Evolutionary conservation across 2,329 filamentous ascomycete genomes (phyloP).

Genomic region (Lecanicillium sp.): DNA sequence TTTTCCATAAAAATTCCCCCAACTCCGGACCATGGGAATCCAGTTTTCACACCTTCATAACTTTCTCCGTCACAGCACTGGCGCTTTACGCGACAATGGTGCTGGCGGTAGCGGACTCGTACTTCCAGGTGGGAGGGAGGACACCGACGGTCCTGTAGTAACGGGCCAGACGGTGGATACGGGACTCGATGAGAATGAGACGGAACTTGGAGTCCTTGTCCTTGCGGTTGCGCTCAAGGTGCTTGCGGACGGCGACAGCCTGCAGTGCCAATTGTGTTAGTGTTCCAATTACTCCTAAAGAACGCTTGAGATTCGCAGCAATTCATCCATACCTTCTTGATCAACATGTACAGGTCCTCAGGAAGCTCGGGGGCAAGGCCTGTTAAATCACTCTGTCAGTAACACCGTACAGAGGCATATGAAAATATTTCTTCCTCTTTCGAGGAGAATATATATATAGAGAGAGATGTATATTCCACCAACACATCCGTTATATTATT

Average conservation of each 20-base stretch:
- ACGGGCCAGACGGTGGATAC: constrained; percentile 98
- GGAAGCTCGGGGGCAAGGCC: constrained; percentile 97
- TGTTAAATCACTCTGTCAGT: constrained; percentile 90
- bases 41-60: constrained; percentile 8
- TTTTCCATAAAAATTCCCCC: constrained; percentile 29
- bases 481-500: constrained; percentile 17
- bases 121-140: constrained; percentile 91
- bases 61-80: constrained; percentile 11
- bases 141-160: constrained; percentile 98
- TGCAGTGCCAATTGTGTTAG: constrained; percentile 28
- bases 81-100: constrained; percentile 77
- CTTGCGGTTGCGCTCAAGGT: constrained; percentile 99
- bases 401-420: constrained; percentile 78
- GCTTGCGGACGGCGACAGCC: constrained; percentile 98
- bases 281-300: background rate
- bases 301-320: background rate
- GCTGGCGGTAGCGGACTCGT: constrained; percentile 94
- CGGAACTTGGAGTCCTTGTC: constrained; percentile 99
- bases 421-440: constrained; percentile 16
- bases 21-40: constrained; percentile 36
- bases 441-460: constrained; percentile 12
- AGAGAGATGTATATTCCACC: constrained; percentile 14
- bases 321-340: constrained; percentile 78
- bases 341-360: constrained; percentile 99
- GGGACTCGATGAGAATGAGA: constrained; percentile 99